A percentile compares a stretch with the other conserved stretches of the same genome.
These are phyloP conservation scores for Lachnellula willkommii DNA, from an alignment of 2,329 filamentous ascomycete species.

Conservation along the genomic window DNA sequence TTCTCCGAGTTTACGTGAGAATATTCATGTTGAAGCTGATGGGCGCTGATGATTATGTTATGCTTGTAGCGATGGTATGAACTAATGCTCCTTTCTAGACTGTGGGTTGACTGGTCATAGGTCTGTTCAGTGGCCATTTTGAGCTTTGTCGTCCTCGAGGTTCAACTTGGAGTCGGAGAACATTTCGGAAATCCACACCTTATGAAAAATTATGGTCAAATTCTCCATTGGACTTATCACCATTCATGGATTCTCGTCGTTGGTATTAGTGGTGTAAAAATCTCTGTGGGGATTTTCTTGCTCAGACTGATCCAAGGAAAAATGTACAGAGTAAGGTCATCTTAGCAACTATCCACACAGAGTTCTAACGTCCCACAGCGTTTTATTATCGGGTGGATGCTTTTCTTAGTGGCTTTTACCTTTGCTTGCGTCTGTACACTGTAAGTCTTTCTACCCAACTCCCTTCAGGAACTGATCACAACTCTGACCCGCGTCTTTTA, in stretches of 20 bases:
- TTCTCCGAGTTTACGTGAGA: slow-evolving; percentile 40
- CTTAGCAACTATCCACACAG: slow-evolving; percentile 34
- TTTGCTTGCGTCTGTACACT: slow-evolving; percentile 39
- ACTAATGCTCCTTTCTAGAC: neutral
- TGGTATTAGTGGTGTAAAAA: slow-evolving; percentile 33
- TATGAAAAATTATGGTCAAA: slow-evolving; percentile 28
- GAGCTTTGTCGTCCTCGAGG: slow-evolving; percentile 39
- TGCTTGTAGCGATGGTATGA: slow-evolving; percentile 35
- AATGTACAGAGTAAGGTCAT: slow-evolving; percentile 35
- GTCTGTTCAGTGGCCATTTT: slow-evolving; percentile 13
- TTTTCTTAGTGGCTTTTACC: slow-evolving; percentile 40
- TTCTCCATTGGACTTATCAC: slow-evolving; percentile 36
- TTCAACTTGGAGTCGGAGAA: slow-evolving; percentile 40
- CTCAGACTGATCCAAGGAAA: slow-evolving; percentile 31
- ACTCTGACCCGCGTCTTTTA: slow-evolving; percentile 23
- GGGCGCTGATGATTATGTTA: slow-evolving; percentile 42
- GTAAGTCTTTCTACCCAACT: neutral
- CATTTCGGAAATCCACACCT: slow-evolving; percentile 31
- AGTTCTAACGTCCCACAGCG: slow-evolving; percentile 11
- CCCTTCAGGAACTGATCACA: neutral
- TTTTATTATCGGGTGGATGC: slow-evolving; percentile 14
- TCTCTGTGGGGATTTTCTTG: slow-evolving; percentile 18
- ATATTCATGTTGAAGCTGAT: slow-evolving; percentile 40
- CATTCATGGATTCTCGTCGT: slow-evolving; percentile 40
- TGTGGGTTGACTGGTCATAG: slow-evolving; percentile 2